Percentiles rank a stretch among this genome's conserved stretches.
These are phyloP conservation scores for Syzygium oleosum DNA, from an alignment of 345 rosid species.

Conservation along the genomic window DNA sequence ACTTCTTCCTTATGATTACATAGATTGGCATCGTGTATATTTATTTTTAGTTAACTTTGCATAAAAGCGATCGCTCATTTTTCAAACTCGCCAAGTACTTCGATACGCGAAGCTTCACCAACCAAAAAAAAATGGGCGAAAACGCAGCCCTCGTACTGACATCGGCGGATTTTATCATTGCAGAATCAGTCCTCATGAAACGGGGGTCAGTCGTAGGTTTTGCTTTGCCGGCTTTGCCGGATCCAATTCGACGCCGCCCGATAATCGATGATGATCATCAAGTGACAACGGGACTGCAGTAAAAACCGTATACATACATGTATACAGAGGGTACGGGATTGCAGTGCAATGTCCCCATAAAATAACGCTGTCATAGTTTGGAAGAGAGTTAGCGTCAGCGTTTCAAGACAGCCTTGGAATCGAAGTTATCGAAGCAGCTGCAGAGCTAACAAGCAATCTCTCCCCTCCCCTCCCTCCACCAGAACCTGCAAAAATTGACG, in stretches of 20 bases:
- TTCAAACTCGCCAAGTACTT: neutral
- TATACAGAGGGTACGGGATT: neutral
- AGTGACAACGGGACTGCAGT: neutral
- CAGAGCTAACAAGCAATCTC: neutral
- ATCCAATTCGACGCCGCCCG: neutral
- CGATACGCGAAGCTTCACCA: neutral
- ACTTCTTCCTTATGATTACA: neutral
- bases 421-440: constrained; percentile 13
- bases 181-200: too few relatives aligned
- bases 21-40: neutral
- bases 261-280: neutral
- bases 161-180: neutral
- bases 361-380: neutral
- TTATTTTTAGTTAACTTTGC: neutral
- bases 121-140: neutral
- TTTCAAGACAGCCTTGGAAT: constrained; percentile 3
- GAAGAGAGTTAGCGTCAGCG: constrained; percentile 14
- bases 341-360: neutral
- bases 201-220: neutral
- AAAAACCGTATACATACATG: neutral
- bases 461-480: constrained; percentile 1
- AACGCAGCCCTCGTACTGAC: too few relatives aligned
- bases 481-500: constrained; percentile 15
- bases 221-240: too few relatives aligned
- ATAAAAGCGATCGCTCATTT: neutral